Evolutionary conservation across 164 flowering plant genomes (phyloP), one percentile per base, ranked within the genome.

Genomic region (Brasenia schreberi): DNA sequence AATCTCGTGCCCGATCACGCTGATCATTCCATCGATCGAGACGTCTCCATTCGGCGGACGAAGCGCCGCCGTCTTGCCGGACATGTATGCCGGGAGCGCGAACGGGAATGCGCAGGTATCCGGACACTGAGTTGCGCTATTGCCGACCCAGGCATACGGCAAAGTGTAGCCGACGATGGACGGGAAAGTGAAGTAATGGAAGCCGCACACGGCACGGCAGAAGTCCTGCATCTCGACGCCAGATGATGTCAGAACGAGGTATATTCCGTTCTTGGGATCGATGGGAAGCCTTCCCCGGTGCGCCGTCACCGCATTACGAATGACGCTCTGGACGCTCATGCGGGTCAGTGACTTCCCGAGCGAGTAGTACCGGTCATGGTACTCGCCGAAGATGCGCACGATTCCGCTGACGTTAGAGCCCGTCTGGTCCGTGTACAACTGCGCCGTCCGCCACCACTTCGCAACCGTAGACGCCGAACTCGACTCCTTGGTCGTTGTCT

Each of bases 61-160:
- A 19, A 93, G 72, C 4, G 89, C 78, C 42, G 65, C 74, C 0
- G 79, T 71, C 1, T 87, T 88, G 0, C 87, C 88, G 16, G 68
- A 81, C 90, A 89, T 87, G 80, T 89, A 93, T 4, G 71, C 81
- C 12, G 98, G 98, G 0, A 90, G 56, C 16, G 81, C 81, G 69
- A 78, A 78, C 12, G 81, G 84, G 70, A 79, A 81, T 6, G 84
- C 81, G 64, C 84, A 81, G 5, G 77, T 78, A 27, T 74, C 84
- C 18, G 97, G 91, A 73, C 98, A 94, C 69, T 87, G 97, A 69
- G 74, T 79, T 0, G 83, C 95, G 6, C 96, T 87, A 73, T 91
- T 82, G 0, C 98, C 98, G 1, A 94, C 77, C 98, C 98, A 94
- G 6, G 98, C 98, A 81, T 90, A 94, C 1, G 98, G 98, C 12